Evolutionary conservation across 208 protist species (phyloP), one percentile per base, ranked within the genome.

Genomic region (Crithidia bombi): DNA sequence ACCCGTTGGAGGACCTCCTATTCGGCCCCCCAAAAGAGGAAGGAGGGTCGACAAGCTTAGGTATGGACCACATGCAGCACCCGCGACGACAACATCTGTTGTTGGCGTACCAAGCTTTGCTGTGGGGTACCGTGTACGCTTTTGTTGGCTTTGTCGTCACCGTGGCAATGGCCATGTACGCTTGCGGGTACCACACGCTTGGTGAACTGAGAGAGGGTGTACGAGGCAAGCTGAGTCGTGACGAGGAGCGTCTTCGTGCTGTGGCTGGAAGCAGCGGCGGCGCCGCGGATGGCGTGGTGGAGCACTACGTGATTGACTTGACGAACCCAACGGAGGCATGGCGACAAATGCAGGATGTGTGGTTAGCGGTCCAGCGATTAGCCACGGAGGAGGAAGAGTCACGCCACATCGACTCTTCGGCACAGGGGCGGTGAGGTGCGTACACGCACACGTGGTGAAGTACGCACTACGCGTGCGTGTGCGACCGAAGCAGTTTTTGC

Each of bases 81-180:
- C 33, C 43, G 25, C 28, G 54, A n/a, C 67, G 73, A 5, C 65
- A 87, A 26, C 85, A 93, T 69, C 50, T 93, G 11, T 63, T 87
- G 30, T 69, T 96, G 1, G 90, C 90, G 5, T 96, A 89, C 65
- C 70, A 65, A 3, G 87, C 90, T 3, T 77, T 96, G 30, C 32
- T 86, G 25, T 92, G 80, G 82, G 90, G 90, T 5, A 87, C 90
- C 14, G 11, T 83, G 32, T 93, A 87, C 47, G 87, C 90, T 2
- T 10, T 92, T 0, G 15, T 85, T 33, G 88, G 88, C 0, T 80
- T 92, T 19, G 14, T 36, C 1, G 46, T 58, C 12, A 80, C 78
- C 0, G 81, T 90, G 25, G 46, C 32, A 6, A 19, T 77, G 17
- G 78, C 74, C 49, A 91, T 96, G 86, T 83, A 79, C 50, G 25